Evolutionary conservation across 768 basidiomycete genomes (phyloP), one percentile per base, ranked within the genome.

Genomic region (Auriscalpium microsporum): DNA sequence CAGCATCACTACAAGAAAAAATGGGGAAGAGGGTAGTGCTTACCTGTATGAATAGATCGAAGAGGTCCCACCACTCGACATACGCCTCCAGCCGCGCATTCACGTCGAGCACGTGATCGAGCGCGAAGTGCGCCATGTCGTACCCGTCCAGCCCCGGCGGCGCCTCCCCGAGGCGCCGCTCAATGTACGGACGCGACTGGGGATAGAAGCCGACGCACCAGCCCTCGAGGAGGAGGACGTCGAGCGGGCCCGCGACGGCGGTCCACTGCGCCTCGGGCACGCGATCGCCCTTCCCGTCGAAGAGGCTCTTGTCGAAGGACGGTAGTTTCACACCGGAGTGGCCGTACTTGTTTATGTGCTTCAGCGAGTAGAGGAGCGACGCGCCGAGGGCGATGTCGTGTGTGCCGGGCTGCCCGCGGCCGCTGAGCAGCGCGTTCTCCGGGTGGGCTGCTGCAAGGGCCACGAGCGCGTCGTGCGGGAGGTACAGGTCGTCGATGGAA

Each of bases 121-220:
- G 75, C 52, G 71, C 71, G 55, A 75, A 69, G 36, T 70, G 56
- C 48, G 49, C 68, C 68, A 62, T 71, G n/a, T 71, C 62, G 52
- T 75, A 67, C 47, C 63, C 64, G 28, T 62, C 65, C 9, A 72
- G 62, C 7, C 69, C 56, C 55, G 62, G 56, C 2, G 73, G 72
- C 42, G 67, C 61, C 19, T 59, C 51, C 10, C 72, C 67, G 79
- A 86, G 91, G 34, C 76, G 72, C 40, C 65, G 65, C 45, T 80
- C 74, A 36, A 92, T 67, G 57, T 81, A 79, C 10, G 73, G 68
- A 16, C 60, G 47, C 0, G 73, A 62, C 7, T 90, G 74, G 1
- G 91, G 84, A 50, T 77, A 76, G 66, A 96, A 97, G 0, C 95
- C 94, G 21, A 89, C 82, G 69, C 86, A 93, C 96, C 96, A 99